Base-by-base conservation (phyloP, 2,329 filamentous ascomycete genomes). In the Chrysoporthe austroafricana region DNA sequence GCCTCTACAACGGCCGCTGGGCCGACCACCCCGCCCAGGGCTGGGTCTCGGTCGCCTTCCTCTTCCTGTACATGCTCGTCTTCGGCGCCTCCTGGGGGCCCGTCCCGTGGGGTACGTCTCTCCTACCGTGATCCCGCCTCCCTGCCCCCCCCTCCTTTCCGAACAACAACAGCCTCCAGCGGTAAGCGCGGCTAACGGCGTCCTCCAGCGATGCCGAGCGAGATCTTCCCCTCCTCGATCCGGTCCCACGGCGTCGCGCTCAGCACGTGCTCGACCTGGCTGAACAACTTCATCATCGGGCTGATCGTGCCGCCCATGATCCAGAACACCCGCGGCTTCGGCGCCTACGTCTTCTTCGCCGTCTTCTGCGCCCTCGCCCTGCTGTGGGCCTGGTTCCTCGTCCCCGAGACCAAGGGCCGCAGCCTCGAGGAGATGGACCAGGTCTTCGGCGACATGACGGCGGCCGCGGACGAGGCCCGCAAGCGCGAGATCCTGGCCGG, bases 181-280 rank as follows among this genome's bases (percentile, higher is more conserved):
- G 36, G 36, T 9, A 6, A 9, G 8, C 36, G 36, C 4, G 36
- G 8, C 26, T 26, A 26, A 26, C 26, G 2, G 26, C 34, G 2
- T 14, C 26, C 6, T 39, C 36, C 36, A 66, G 26, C 59, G 2
- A 56, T 84, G 73, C 75, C 83, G 0, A 74, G 81, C 4, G 89
- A 91, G 72, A 85, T 91, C 9, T 91, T 90, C 74, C 86, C 88
- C 0, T 83, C 82, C 0, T 86, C 84, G 2, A 79, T 90, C 1
- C 81, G 89, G 8, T 86, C 88, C 1, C 90, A 91, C 73, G 89
- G 88, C 32, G 85, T 89, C 3, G 85, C 87, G 0, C 78, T 89
- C 11, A 84, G 83, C 0, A 88, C 86, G 0, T 85, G 82, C 70
- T 83, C 83, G 1, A 89, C 87, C 74, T 91, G 88, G 80, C 73